Evolutionary conservation across 768 basidiomycete species (phyloP).

Genomic region (Bullera alba): DNA sequence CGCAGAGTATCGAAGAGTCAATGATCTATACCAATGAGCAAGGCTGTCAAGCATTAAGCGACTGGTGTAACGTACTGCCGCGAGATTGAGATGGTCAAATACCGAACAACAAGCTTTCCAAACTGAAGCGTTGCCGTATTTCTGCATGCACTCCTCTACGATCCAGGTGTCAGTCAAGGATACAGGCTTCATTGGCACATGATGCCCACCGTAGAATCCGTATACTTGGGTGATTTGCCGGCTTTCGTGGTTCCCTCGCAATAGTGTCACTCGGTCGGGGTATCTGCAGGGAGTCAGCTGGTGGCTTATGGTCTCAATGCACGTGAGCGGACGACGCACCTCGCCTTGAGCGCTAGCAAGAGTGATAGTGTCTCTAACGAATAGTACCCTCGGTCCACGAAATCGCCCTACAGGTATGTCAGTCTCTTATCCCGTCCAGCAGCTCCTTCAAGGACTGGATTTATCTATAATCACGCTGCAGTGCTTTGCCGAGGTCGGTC

Average conservation of each 20-base stretch:
- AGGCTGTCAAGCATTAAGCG: neutral
- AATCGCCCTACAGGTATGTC: slow-evolving; percentile 60
- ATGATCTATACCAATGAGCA: slow-evolving; percentile 89
- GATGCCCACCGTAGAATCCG: slow-evolving; percentile 80
- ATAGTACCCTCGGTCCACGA: slow-evolving; percentile 98
- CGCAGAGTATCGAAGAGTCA: slow-evolving; percentile 83
- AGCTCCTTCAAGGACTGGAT: neutral
- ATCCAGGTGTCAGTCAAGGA: slow-evolving; percentile 1
- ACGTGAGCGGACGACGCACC: slow-evolving; percentile 16
- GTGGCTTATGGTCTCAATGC: slow-evolving; percentile 57
- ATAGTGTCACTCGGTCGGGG: slow-evolving; percentile 92
- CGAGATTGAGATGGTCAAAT: slow-evolving; percentile 90
- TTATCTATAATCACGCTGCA: too few species aligned
- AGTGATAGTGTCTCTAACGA: slow-evolving; percentile 96
- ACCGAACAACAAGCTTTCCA: slow-evolving; percentile 98
- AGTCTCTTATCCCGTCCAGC: neutral
- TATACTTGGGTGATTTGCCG: slow-evolving; percentile 99
- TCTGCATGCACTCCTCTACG: slow-evolving; percentile 89
- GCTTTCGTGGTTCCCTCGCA: slow-evolving; percentile 97
- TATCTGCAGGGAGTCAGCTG: slow-evolving; percentile 97
- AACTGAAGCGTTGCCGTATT: slow-evolving; percentile 88
- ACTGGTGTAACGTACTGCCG: slow-evolving; percentile 58
- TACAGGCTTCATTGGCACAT: too few species aligned
- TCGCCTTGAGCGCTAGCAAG: slow-evolving; percentile 80
- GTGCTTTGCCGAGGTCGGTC: too few species aligned